Conservation (phyloP, 768 basidiomycete species). For the Leccinum subgranulosum region DNA sequence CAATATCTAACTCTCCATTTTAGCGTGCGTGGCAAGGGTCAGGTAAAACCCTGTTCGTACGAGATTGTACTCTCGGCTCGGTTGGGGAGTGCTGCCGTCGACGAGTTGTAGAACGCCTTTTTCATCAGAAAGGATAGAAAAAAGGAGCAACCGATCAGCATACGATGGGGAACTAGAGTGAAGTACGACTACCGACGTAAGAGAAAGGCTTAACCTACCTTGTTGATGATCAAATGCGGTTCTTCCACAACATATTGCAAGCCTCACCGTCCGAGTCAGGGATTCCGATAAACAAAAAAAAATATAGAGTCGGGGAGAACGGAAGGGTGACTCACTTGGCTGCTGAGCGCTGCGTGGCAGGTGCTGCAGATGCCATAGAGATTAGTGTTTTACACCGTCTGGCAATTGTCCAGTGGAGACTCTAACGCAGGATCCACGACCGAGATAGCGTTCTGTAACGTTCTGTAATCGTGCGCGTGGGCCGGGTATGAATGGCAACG, state of each 20-base stretch:
- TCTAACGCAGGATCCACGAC: constrained; percentile 61
- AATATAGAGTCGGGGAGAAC: too few relatives aligned
- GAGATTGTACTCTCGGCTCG: constrained; percentile 51
- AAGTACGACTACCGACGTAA: constrained; percentile 35
- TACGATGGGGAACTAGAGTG: too few relatives aligned
- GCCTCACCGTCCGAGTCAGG: background rate
- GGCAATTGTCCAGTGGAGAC: constrained; percentile 27
- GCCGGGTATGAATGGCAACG: constrained; percentile 40
- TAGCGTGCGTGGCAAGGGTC: constrained; percentile 13
- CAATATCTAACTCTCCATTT: too few relatives aligned
- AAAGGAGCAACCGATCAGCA: too few relatives aligned
- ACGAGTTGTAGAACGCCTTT: constrained; percentile 56
- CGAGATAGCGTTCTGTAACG: constrained; percentile 48
- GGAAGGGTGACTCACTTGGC: constrained; percentile 40
- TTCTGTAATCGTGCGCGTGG: constrained; percentile 36
- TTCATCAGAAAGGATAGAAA: too few relatives aligned
- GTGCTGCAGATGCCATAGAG: constrained; percentile 60
- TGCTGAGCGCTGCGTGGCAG: constrained; percentile 41
- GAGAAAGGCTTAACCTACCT: constrained; percentile 41
- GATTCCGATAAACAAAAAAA: background rate
- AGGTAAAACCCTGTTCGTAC: constrained; percentile 59
- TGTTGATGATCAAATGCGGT: constrained; percentile 49
- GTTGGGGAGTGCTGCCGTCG: constrained; percentile 65
- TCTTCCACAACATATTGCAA: constrained; percentile 41
- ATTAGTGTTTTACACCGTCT: constrained; percentile 33